Evolutionary conservation across 495 filamentous ascomycete genomes (phyloP).

Genomic region (Tuber brumale): DNA sequence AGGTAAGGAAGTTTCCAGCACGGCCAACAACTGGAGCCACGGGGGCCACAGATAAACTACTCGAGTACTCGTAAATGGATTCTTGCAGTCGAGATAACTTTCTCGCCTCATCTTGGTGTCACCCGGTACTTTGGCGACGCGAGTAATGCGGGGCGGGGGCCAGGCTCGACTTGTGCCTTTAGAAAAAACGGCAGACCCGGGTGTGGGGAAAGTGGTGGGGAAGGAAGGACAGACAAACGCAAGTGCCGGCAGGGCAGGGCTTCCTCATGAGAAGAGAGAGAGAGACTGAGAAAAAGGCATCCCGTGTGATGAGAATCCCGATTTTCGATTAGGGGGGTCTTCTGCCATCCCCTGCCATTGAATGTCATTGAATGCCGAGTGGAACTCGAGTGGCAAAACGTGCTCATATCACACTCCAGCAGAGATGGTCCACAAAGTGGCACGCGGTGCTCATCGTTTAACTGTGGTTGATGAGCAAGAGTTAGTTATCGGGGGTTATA

Average conservation of each 20-base stretch:
- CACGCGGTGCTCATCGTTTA: neutral
- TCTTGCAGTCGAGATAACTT: neutral
- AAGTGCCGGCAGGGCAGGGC: neutral
- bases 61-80: neutral
- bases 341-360: neutral
- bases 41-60: neutral
- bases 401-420: neutral
- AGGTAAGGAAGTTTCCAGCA: neutral
- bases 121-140: neutral
- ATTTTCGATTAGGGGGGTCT: neutral
- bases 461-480: neutral
- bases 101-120: neutral
- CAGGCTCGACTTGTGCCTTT: neutral
- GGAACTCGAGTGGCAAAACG: neutral
- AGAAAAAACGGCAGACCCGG: neutral
- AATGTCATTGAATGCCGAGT: neutral
- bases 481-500: too few species aligned
- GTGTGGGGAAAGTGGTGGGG: neutral
- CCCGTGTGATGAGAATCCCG: neutral
- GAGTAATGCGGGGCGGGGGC: neutral
- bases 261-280: neutral
- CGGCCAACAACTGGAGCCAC: constrained; percentile 3
- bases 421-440: neutral
- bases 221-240: neutral
- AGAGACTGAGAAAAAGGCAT: neutral